Evolutionary conservation across 768 basidiomycete species (phyloP).

Genomic region (Mycena filopes): DNA sequence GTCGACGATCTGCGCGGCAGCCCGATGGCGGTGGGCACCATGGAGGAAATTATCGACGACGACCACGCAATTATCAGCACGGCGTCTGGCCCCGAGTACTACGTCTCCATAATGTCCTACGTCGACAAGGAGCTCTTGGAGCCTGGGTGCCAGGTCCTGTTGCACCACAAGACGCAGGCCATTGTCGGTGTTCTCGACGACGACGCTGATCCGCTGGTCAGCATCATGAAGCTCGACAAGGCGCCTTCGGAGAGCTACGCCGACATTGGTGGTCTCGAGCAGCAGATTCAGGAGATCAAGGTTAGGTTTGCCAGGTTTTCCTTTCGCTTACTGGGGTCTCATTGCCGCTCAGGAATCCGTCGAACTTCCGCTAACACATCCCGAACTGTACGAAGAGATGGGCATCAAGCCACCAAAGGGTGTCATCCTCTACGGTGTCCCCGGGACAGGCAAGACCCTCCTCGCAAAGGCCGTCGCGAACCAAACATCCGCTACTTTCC

Average conservation of each 20-base stretch:
- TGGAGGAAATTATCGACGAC: constrained; percentile 98
- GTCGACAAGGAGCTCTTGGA: constrained; percentile 98
- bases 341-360: constrained; percentile 84
- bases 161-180: constrained; percentile 96
- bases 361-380: constrained; percentile 96
- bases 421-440: constrained; percentile 98
- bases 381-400: constrained; percentile 99
- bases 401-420: constrained; percentile 99
- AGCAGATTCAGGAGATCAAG: constrained; percentile 99
- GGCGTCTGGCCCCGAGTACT: constrained; percentile 94
- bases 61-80: constrained; percentile 99
- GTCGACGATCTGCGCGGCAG: constrained; percentile 95
- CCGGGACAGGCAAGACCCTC: constrained; percentile 97
- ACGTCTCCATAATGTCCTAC: constrained; percentile 97
- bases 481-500: constrained; percentile 97
- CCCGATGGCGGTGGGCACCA: constrained; percentile 97
- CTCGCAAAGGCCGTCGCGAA: constrained; percentile 98
- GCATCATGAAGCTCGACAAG: constrained; percentile 99
- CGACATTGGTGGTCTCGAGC: constrained; percentile 96
- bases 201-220: constrained; percentile 95
- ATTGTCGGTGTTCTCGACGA: constrained; percentile 97
- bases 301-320: constrained; percentile 48
- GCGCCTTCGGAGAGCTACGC: constrained; percentile 99
- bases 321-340: not conserved
- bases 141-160: constrained; percentile 92